phyloP scores from a whole-genome alignment of 2,329 filamentous ascomycete genomes.

The Fusarium gaditjirri region DNA sequence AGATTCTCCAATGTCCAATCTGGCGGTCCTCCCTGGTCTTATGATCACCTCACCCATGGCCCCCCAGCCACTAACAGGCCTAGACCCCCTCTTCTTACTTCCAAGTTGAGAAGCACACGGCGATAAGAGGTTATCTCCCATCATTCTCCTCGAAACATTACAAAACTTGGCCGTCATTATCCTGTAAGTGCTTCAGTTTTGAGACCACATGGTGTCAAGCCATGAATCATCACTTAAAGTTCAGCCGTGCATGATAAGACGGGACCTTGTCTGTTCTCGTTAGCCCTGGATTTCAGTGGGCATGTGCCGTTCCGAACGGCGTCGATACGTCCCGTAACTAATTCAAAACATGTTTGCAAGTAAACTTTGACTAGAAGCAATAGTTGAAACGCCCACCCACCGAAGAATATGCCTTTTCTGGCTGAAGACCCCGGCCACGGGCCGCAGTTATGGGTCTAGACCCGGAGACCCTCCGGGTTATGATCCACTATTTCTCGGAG shows the following conservation, averaged over 20 bases:
- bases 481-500: slow-evolving; percentile 19
- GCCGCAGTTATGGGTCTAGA: slow-evolving; percentile 34
- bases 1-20: slow-evolving; percentile 17
- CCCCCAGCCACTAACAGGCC: slow-evolving; percentile 19
- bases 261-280: not conserved
- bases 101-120: not conserved
- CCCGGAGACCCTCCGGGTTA: not conserved
- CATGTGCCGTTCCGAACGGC: slow-evolving; percentile 37
- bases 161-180: slow-evolving; percentile 14
- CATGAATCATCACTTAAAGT: slow-evolving; percentile 29
- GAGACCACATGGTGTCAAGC: slow-evolving; percentile 21
- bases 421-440: slow-evolving; percentile 5
- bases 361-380: slow-evolving; percentile 19
- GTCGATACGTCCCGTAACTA: slow-evolving; percentile 30
- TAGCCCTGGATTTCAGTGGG: not conserved
- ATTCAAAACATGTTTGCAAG: not conserved
- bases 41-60: slow-evolving; percentile 27
- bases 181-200: not conserved
- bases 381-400: slow-evolving; percentile 3
- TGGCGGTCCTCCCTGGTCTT: slow-evolving; percentile 20
- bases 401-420: not conserved
- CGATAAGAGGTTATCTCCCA: slow-evolving; percentile 10
- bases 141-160: not conserved
- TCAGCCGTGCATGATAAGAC: not conserved
- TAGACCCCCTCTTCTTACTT: not conserved